Conservation (phyloP, 2,329 filamentous ascomycete genomes). For the Tolypocladium inflatum region DNA sequence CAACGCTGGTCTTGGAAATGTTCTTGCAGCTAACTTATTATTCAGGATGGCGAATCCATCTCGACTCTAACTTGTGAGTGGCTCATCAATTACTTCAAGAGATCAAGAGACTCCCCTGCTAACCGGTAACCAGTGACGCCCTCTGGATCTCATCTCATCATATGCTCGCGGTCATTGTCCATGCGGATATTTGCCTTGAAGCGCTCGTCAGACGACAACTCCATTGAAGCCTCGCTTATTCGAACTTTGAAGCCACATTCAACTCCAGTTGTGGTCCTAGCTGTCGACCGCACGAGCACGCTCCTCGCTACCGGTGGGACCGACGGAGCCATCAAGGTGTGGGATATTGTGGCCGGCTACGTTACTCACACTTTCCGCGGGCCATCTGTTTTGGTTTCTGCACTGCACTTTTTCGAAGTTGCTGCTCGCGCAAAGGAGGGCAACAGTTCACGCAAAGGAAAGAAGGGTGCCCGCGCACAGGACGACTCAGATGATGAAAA, state of each 20-base stretch:
- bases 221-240: constrained; percentile 57
- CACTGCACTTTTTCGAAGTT: constrained; percentile 83
- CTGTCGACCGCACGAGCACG: constrained; percentile 79
- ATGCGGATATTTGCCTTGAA: constrained; percentile 83
- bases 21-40: background rate
- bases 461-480: constrained; percentile 16
- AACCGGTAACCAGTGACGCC: constrained; percentile 58
- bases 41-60: constrained; percentile 67
- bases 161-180: constrained; percentile 90
- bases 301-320: constrained; percentile 87
- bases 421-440: constrained; percentile 30
- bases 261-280: constrained; percentile 79
- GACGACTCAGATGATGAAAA: constrained; percentile 30
- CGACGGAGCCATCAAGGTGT: constrained; percentile 90
- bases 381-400: constrained; percentile 83
- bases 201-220: constrained; percentile 43
- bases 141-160: constrained; percentile 74
- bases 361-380: constrained; percentile 93
- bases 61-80: constrained; percentile 59
- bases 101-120: constrained; percentile 3
- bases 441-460: constrained; percentile 20
- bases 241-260: constrained; percentile 83
- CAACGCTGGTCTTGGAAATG: too few species aligned
- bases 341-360: constrained; percentile 86
- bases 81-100: background rate